Conservation (phyloP, 768 basidiomycete genomes). For the Lactarius sp. region DNA sequence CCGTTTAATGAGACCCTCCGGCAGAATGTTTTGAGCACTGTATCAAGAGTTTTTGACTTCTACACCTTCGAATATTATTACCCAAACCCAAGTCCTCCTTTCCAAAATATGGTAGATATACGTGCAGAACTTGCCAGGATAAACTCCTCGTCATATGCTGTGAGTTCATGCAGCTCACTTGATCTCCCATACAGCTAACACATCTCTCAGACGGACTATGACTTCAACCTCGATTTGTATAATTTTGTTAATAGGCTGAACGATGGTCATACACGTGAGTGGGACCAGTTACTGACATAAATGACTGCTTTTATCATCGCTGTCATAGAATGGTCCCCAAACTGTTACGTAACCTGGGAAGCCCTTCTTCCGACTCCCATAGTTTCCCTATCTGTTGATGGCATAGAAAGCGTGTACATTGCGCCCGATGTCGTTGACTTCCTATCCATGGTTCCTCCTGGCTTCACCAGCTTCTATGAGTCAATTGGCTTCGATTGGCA, state of each 20-base stretch:
- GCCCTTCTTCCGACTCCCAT: constrained; percentile 27
- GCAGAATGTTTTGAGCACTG: constrained; percentile 32
- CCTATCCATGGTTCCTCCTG: background rate
- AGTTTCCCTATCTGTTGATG: constrained; percentile 9
- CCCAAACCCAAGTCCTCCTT: constrained; percentile 34
- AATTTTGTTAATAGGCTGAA: constrained; percentile 52
- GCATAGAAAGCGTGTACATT: constrained; percentile 17
- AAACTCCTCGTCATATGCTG: constrained; percentile 44
- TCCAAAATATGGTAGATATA: constrained; percentile 46
- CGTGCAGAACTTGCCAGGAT: constrained; percentile 45
- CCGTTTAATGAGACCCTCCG: constrained; percentile 40
- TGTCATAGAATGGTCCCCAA: constrained; percentile 48
- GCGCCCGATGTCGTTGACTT: constrained; percentile 20
- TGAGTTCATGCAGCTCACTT: constrained; percentile 26
- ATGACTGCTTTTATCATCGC: background rate
- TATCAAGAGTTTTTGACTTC: constrained; percentile 37
- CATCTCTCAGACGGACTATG: constrained; percentile 53
- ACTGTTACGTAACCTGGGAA: constrained; percentile 51
- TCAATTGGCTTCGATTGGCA: constrained; percentile 36
- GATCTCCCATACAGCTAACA: background rate
- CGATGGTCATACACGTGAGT: constrained; percentile 60
- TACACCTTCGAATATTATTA: constrained; percentile 41
- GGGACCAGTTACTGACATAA: background rate
- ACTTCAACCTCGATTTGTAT: constrained; percentile 57
- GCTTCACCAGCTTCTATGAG: constrained; percentile 12